A percentile compares a stretch with the other conserved stretches of the same genome.
These are phyloP conservation scores for Cotoneaster glaucophyllus DNA, from an alignment of 306 rosid genomes.

Conservation along the genomic window DNA sequence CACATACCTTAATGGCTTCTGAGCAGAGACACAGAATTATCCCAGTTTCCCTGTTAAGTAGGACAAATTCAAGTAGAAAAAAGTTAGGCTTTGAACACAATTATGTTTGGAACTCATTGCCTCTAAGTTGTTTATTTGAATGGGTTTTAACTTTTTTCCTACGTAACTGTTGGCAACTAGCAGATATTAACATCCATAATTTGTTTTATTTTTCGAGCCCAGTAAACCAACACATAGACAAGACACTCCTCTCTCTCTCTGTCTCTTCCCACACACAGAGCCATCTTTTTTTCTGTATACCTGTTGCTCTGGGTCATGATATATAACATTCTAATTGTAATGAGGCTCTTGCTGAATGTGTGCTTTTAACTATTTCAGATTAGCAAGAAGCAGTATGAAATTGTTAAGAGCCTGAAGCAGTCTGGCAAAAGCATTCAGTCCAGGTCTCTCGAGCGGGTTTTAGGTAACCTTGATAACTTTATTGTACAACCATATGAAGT, in stretches of 20 bases:
- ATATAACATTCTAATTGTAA: background rate
- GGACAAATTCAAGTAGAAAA: background rate
- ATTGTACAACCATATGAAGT: slow-evolving; percentile 77
- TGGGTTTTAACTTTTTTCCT: background rate
- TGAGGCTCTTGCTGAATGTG: slow-evolving; percentile 21
- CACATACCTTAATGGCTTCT: background rate
- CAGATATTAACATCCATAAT: background rate
- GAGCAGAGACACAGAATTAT: background rate
- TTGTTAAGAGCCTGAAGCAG: slow-evolving; percentile 87
- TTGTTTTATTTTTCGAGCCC: too few relatives aligned
- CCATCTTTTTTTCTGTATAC: background rate
- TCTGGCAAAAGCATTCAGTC: slow-evolving; percentile 71
- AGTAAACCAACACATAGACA: background rate
- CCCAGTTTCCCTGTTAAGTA: background rate
- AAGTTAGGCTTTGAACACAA: background rate
- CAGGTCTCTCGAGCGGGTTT: slow-evolving; percentile 71
- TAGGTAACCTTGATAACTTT: slow-evolving; percentile 66
- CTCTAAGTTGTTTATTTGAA: background rate
- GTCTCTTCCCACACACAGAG: background rate
- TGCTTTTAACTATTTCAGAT: slow-evolving; percentile 50
- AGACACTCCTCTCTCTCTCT: background rate
- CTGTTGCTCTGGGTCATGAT: background rate
- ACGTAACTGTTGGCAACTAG: background rate
- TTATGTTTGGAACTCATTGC: background rate
- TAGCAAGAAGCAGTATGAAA: slow-evolving; percentile 82